phyloP scores from a whole-genome alignment of 2,329 filamentous ascomycete genomes.

The Claviceps purpurea region DNA sequence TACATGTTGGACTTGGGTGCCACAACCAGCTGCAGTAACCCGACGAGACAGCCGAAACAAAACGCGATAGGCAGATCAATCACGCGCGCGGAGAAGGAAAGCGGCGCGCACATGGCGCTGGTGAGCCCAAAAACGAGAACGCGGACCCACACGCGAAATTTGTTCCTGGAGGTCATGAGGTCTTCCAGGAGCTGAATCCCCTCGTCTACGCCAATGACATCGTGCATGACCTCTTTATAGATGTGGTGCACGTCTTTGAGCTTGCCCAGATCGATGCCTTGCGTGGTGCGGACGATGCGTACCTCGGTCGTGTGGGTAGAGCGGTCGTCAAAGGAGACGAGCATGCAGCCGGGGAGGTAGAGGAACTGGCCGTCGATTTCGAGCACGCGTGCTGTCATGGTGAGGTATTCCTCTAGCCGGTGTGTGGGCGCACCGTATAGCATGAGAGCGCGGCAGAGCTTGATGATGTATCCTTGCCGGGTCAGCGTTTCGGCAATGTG shows the following conservation, averaged over 20 bases:
- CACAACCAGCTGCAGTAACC: constrained; percentile 55
- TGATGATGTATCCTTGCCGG: constrained; percentile 70
- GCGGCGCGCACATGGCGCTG: constrained; percentile 57
- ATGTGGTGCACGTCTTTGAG: constrained; percentile 47
- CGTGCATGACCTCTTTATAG: constrained; percentile 53
- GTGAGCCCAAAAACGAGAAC: constrained; percentile 61
- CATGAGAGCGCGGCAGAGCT: constrained; percentile 76
- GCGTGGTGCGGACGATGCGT: constrained; percentile 44
- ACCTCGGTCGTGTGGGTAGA: constrained; percentile 54
- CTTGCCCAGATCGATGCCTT: constrained; percentile 48
- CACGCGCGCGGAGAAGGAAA: constrained; percentile 57
- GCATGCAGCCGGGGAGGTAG: constrained; percentile 85
- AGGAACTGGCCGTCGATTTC: constrained; percentile 81
- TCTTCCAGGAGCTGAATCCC: constrained; percentile 39
- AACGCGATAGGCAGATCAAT: constrained; percentile 65
- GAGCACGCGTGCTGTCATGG: constrained; percentile 69
- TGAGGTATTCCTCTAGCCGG: constrained; percentile 78
- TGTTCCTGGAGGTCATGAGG: constrained; percentile 39
- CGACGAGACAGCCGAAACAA: constrained; percentile 55
- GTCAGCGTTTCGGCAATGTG: constrained; percentile 55
- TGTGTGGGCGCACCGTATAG: constrained; percentile 80
- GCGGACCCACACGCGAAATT: constrained; percentile 36
- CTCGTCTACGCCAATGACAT: constrained; percentile 43
- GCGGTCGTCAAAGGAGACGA: constrained; percentile 71
- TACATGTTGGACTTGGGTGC: constrained; percentile 57